phyloP scores from a whole-genome alignment of 1,284 basidiomycete species.

The Ganoderma lucidum region DNA sequence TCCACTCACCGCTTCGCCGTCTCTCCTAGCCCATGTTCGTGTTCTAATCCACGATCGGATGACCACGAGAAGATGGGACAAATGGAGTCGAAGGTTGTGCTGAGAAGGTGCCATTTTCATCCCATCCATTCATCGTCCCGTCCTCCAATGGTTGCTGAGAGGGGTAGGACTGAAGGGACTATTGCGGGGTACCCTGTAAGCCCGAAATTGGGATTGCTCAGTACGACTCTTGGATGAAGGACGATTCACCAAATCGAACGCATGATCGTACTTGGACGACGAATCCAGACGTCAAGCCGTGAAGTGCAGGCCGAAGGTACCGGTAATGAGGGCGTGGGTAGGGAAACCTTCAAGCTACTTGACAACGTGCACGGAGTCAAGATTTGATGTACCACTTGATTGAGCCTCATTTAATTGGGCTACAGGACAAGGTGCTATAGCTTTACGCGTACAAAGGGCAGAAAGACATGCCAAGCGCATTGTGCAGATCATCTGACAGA shows the following conservation, averaged over 20 bases:
- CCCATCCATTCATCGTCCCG: not conserved
- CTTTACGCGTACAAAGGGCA: not conserved
- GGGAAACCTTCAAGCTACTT: no score
- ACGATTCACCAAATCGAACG: no score
- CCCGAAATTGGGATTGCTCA: no score
- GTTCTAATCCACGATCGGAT: not conserved
- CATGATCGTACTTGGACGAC: no score
- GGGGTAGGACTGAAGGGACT: not conserved
- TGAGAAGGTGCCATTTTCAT: not conserved
- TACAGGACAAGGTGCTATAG: not conserved
- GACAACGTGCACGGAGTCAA: no score
- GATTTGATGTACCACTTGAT: no score
- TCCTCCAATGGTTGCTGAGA: not conserved
- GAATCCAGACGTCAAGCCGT: no score
- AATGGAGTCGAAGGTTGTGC: not conserved
- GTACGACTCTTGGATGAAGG: no score
- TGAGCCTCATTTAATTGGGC: no score
- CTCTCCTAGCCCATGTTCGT: not conserved
- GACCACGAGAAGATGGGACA: not conserved
- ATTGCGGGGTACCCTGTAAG: no score
- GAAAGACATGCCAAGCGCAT: not conserved
- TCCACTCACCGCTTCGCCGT: not conserved
- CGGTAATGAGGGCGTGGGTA: no score
- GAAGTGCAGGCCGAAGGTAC: no score
- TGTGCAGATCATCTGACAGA: not conserved